These are phyloP conservation scores for Galerina marginata DNA, from an alignment of 768 basidiomycete genomes.

Conservation along the genomic window DNA sequence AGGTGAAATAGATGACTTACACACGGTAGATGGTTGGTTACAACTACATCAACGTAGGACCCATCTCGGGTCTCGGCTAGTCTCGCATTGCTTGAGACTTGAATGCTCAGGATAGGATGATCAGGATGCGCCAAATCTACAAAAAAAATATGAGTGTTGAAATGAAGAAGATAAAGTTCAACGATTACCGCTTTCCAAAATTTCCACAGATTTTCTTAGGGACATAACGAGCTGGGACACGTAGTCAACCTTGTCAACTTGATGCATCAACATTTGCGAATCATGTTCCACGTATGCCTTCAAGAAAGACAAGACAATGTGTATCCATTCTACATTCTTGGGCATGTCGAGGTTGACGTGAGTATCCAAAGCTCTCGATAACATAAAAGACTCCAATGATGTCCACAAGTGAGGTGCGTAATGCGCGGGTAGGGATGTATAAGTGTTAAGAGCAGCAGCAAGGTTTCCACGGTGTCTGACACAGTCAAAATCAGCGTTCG, in stretches of 20 bases:
- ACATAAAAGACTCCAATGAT: constrained; percentile 79
- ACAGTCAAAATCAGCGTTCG: not conserved
- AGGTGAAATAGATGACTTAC: constrained; percentile 49
- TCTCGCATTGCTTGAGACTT: constrained; percentile 50
- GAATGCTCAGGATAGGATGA: constrained; percentile 70
- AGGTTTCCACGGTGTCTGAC: constrained; percentile 71
- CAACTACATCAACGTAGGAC: constrained; percentile 58
- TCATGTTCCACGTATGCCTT: constrained; percentile 68
- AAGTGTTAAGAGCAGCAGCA: constrained; percentile 68
- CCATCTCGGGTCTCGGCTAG: constrained; percentile 70
- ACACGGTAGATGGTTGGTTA: constrained; percentile 76
- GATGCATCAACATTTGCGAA: constrained; percentile 57
- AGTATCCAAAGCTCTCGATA: constrained; percentile 73
- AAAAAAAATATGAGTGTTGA: constrained; percentile 2
- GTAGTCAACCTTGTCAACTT: constrained; percentile 57
- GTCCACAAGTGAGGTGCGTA: constrained; percentile 85
- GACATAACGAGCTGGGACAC: constrained; percentile 53
- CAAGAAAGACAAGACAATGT: constrained; percentile 77
- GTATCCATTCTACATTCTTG: constrained; percentile 81
- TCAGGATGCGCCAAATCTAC: constrained; percentile 67
- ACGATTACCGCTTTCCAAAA: constrained; percentile 59
- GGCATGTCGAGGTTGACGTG: constrained; percentile 61
- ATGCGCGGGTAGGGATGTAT: constrained; percentile 82
- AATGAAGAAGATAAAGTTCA: not conserved
- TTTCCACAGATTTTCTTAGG: constrained; percentile 52